Conservation (phyloP, 1,284 basidiomycete species). For the Trametes versicolor region DNA sequence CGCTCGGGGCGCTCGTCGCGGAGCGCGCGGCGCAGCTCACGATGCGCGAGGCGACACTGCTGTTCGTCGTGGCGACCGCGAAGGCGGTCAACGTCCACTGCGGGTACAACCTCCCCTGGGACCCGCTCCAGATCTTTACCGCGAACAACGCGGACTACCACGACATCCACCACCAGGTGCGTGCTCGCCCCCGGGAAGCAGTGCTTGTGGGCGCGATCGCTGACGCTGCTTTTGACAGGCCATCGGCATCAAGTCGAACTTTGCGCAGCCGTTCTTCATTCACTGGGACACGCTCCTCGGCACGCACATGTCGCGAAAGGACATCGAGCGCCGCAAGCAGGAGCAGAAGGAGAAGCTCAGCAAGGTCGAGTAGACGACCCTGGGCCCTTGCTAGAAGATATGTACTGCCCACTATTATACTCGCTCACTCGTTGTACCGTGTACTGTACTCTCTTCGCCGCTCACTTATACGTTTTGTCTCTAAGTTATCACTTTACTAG, state of each 20-base stretch:
- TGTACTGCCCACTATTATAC: background rate
- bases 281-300: conserved; percentile 87
- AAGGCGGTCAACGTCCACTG: conserved; percentile 99
- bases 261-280: conserved; percentile 93
- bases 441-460: background rate
- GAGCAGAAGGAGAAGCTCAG: conserved; percentile 38
- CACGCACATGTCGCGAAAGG: conserved; percentile 81
- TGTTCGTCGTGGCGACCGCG: conserved; percentile 86
- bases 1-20: conserved; percentile 83
- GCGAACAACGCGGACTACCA: conserved; percentile 97
- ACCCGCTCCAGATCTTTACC: conserved; percentile 88
- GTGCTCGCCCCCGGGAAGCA: conserved; percentile 29
- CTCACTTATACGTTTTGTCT: background rate
- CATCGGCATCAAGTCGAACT: conserved; percentile 96
- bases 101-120: conserved; percentile 90
- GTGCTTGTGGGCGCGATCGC: background rate
- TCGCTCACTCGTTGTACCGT: background rate
- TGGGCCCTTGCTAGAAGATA: background rate
- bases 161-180: conserved; percentile 95
- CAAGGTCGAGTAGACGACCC: conserved; percentile 15
- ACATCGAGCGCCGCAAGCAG: conserved; percentile 59
- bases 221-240: conserved; percentile 52
- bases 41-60: conserved; percentile 84
- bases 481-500: too few species aligned
- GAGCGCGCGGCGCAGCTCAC: conserved; percentile 78